These are phyloP conservation scores for Penicillium occitanis DNA, from an alignment of 2,329 filamentous ascomycete species.

Conservation along the genomic window DNA sequence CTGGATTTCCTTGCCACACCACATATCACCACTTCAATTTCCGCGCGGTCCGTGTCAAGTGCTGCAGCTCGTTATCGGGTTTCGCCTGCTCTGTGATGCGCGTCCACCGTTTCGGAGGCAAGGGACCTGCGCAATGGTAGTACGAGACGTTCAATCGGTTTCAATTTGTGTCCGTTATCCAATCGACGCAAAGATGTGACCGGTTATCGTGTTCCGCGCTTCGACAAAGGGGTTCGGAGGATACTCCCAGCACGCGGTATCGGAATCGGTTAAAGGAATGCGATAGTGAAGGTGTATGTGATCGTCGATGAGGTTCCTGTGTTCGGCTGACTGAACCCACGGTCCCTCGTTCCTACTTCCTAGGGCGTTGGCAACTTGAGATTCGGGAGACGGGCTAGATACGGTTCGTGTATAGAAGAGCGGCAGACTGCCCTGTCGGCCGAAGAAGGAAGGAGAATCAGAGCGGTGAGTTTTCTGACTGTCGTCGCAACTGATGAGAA, in stretches of 20 bases:
- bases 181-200: not conserved
- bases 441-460: not conserved
- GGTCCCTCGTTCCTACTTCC: not conserved
- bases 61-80: not conserved
- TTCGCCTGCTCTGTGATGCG: not conserved
- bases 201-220: not conserved
- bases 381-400: not conserved
- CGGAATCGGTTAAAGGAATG: not conserved
- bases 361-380: too few species aligned
- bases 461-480: constrained; percentile 6
- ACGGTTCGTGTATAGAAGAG: not conserved
- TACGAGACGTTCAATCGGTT: not conserved
- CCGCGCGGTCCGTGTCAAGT: not conserved
- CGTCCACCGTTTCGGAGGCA: not conserved
- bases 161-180: not conserved
- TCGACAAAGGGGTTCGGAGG: not conserved
- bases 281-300: not conserved
- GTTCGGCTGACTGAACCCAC: not conserved
- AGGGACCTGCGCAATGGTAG: not conserved
- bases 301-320: not conserved
- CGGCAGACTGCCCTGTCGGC: not conserved
- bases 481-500: not conserved
- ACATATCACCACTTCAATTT: not conserved
- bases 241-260: not conserved
- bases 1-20: not conserved